Evolutionary conservation across 768 basidiomycete species (phyloP).

Genomic region (Termitomyces sp.): DNA sequence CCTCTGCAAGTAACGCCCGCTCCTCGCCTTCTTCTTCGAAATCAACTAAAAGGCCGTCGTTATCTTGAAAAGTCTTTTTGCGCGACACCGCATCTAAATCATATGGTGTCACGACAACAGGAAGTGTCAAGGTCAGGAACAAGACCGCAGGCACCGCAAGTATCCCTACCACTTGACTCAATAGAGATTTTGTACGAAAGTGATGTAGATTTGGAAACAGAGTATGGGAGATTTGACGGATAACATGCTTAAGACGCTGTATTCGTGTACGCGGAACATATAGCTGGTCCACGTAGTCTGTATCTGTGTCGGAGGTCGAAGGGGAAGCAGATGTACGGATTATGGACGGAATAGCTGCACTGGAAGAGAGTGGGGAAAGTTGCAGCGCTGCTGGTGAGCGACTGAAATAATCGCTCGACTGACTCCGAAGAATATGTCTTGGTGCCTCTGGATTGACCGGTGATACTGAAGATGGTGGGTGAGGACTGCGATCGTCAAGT

Average conservation of each 20-base stretch:
- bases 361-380: constrained; percentile 7
- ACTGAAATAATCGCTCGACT: constrained; percentile 13
- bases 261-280: constrained; percentile 34
- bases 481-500: constrained; percentile 42
- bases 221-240: constrained; percentile 45
- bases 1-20: constrained; percentile 64
- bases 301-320: constrained; percentile 28
- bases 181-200: constrained; percentile 61
- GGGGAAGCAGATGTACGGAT: constrained; percentile 51
- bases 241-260: constrained; percentile 29
- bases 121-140: constrained; percentile 80
- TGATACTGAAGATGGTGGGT: constrained; percentile 16
- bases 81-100: constrained; percentile 21
- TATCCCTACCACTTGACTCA: constrained; percentile 68
- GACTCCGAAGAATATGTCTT: constrained; percentile 7
- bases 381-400: background rate
- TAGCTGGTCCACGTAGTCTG: constrained; percentile 33
- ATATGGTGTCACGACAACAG: constrained; percentile 75
- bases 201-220: constrained; percentile 83
- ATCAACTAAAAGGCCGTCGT: constrained; percentile 47
- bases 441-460: constrained; percentile 18
- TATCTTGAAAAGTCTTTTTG: constrained; percentile 33
- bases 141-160: constrained; percentile 87
- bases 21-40: constrained; percentile 77
- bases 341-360: constrained; percentile 45